These are phyloP conservation scores for Stephanodiscus triporus DNA, from an alignment of 108 stramenopile species.

Conservation along the genomic window DNA sequence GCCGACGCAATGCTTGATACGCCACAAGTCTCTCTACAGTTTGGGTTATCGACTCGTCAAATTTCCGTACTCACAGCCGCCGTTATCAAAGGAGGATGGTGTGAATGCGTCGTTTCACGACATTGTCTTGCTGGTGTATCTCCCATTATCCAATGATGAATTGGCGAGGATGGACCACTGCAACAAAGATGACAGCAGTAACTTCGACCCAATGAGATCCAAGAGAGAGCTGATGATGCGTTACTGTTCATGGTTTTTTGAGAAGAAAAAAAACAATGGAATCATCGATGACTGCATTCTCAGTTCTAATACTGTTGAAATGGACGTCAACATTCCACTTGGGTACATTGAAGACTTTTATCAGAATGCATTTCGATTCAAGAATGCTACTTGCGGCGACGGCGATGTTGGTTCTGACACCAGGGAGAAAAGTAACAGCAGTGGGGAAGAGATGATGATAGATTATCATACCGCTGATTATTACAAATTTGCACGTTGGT, in stretches of 20 bases:
- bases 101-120: conserved; percentile 39
- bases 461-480: conserved; percentile 37
- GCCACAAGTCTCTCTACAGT: conserved; percentile 48
- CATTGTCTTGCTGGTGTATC: conserved; percentile 51
- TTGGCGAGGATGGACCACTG: too few species aligned
- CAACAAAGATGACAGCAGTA: not conserved
- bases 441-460: not conserved
- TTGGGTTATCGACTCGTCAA: conserved; percentile 58
- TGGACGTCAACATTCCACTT: conserved; percentile 48
- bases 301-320: not conserved
- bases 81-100: conserved; percentile 41
- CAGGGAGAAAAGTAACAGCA: not conserved
- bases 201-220: not conserved
- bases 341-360: conserved; percentile 58
- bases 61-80: conserved; percentile 64
- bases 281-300: not conserved
- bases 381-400: conserved; percentile 4
- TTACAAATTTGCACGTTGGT: conserved; percentile 25
- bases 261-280: not conserved
- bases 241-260: conserved; percentile 34
- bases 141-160: conserved; percentile 10
- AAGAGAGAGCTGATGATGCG: conserved; percentile 3
- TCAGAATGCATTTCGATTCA: conserved; percentile 53
- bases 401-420: conserved; percentile 1
- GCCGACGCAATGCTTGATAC: conserved; percentile 38